These are phyloP conservation scores for Trichosanthes cucumerina DNA, from an alignment of 306 rosid genomes.

Conservation along the genomic window DNA sequence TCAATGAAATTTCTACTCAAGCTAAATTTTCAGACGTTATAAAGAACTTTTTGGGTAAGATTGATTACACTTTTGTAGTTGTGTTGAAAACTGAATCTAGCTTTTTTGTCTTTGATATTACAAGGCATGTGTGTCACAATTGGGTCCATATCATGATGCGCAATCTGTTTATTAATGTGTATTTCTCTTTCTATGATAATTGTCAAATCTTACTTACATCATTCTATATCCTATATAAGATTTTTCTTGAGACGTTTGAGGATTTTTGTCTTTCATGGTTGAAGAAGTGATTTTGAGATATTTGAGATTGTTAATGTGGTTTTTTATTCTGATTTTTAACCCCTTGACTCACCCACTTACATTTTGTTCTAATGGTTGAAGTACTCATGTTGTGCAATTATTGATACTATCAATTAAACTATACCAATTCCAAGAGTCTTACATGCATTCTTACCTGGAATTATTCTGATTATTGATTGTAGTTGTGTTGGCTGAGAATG, in stretches of 20 bases:
- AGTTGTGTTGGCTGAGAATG: conserved; percentile 65
- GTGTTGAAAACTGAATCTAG: neutral
- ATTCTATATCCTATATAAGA: neutral
- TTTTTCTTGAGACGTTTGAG: neutral
- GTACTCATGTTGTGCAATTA: neutral
- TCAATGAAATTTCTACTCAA: conserved; percentile 37
- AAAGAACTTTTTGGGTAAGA: conserved; percentile 70
- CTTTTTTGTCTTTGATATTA: neutral
- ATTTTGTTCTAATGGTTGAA: neutral
- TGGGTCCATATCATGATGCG: neutral
- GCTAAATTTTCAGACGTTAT: conserved; percentile 70
- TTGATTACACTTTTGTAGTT: neutral
- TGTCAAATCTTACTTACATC: neutral
- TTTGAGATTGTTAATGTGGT: neutral
- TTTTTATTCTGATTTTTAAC: neutral
- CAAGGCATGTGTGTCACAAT: neutral
- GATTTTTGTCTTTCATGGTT: neutral
- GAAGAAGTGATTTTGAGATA: neutral
- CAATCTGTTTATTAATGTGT: neutral
- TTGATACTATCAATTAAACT: neutral
- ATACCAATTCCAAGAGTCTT: neutral
- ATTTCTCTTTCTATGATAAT: neutral
- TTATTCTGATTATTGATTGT: conserved; percentile 3
- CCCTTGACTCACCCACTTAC: neutral
- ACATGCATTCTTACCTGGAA: neutral